A percentile compares a stretch with the other conserved stretches of the same genome.
These are phyloP conservation scores for Claviceps arundinis DNA, from an alignment of 2,329 filamentous ascomycete species.

Conservation along the genomic window DNA sequence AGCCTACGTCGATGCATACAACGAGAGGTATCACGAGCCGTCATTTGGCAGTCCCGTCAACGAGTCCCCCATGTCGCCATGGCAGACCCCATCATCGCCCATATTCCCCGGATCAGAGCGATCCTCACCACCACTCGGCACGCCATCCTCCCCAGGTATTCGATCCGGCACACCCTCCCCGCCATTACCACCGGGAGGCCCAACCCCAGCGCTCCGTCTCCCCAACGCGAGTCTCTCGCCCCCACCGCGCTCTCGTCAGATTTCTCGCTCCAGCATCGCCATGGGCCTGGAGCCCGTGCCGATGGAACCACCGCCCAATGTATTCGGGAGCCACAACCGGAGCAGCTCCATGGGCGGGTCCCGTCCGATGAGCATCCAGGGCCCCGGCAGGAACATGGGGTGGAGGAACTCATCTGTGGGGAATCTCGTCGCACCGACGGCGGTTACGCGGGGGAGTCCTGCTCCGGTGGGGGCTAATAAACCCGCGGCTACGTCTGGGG, in stretches of 20 bases:
- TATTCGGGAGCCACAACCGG: conserved; percentile 17
- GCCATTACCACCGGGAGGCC: conserved; percentile 13
- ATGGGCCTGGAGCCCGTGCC: conserved; percentile 30
- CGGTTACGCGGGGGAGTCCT: conserved; percentile 6
- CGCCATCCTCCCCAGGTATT: conserved; percentile 11
- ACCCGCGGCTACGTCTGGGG: conserved; percentile 16
- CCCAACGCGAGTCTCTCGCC: conserved; percentile 28
- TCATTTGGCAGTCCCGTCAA: conserved; percentile 14
- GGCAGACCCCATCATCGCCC: conserved; percentile 24
- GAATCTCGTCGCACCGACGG: conserved; percentile 19
- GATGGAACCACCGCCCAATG: conserved; percentile 20
- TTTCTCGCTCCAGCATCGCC: conserved; percentile 29
- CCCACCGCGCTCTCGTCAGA: conserved; percentile 18
- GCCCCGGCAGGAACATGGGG: conserved; percentile 17
- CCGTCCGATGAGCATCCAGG: conserved; percentile 9
- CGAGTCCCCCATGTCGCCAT: conserved; percentile 24
- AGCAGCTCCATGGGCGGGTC: conserved; percentile 22
- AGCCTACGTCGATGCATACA: background rate
- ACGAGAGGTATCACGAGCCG: background rate
- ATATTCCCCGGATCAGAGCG: conserved; percentile 20
- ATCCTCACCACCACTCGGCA: background rate
- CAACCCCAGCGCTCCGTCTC: conserved; percentile 19
- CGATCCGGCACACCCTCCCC: conserved; percentile 16
- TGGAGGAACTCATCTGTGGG: conserved; percentile 22
- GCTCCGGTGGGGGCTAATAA: conserved; percentile 9